Conservation (phyloP, 2,329 filamentous ascomycete genomes). For the Cytospora piceicola region DNA sequence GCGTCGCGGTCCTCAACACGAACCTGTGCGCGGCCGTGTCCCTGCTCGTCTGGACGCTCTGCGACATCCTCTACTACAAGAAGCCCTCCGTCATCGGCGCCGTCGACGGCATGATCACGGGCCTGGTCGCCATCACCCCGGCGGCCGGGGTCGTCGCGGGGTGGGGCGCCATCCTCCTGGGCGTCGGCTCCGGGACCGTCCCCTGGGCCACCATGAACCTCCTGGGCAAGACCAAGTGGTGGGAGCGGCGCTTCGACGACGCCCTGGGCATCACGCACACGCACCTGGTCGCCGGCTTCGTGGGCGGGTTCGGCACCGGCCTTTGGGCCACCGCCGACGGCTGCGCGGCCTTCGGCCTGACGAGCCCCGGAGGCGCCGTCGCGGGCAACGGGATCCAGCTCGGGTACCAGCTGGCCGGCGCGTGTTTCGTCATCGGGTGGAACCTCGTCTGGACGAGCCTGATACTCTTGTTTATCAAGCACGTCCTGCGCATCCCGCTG, state of each 20-base stretch:
- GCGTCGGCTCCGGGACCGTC: conserved; percentile 47
- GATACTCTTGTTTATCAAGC: conserved; percentile 55
- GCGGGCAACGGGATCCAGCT: conserved; percentile 55
- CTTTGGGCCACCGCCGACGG: conserved; percentile 52
- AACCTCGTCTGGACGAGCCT: conserved; percentile 54
- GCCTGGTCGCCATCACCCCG: conserved; percentile 56
- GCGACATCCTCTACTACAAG: conserved; percentile 51
- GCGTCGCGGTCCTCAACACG: conserved; percentile 55
- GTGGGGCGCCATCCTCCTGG: conserved; percentile 55
- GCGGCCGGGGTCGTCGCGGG: conserved; percentile 55
- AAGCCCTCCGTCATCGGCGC: conserved; percentile 55
- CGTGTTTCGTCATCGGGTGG: conserved; percentile 46
- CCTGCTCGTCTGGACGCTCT: conserved; percentile 49
- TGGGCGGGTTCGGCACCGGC: conserved; percentile 51
- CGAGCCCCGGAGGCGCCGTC: conserved; percentile 51
- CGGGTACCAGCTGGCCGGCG: conserved; percentile 39
- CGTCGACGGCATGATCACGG: conserved; percentile 56
- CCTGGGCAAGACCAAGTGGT: conserved; percentile 41
- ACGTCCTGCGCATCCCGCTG: conserved; percentile 51
- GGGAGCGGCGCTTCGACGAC: conserved; percentile 36
- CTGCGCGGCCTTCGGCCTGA: conserved; percentile 49
- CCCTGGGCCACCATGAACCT: conserved; percentile 56
- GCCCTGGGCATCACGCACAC: conserved; percentile 41
- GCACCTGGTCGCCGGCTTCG: conserved; percentile 50
- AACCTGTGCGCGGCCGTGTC: conserved; percentile 54